Evolutionary conservation across 2,329 filamentous ascomycete species (phyloP), one percentile per base, ranked within the genome.

Genomic region (Xylariomycetidae sp.): DNA sequence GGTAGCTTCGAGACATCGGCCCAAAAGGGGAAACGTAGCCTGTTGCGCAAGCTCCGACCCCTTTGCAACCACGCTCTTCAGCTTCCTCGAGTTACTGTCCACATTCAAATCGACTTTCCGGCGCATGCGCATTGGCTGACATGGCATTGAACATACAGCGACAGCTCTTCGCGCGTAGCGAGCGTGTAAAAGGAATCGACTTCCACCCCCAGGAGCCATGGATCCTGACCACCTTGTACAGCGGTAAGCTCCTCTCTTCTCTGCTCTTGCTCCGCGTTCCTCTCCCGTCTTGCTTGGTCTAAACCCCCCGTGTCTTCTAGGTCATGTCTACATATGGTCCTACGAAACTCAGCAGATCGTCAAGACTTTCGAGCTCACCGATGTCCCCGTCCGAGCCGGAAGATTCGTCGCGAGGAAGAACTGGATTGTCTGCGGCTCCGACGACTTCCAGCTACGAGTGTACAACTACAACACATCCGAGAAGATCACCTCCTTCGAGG

Each of bases 391-490:
- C 38, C 85, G 92, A 63, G 92, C 92, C 43, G 92, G 92, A 56
- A 85, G 92, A 51, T 98, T 98, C 63, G 79, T 98, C 56, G 86
- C 92, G 49, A 79, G 92, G 53, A 98, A 98, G 79, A 98, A 96
- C 65, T 98, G 92, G 92, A 93, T 95, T 51, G 86, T 94, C 35
- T 92, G 87, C 65, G 92, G 92, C 56, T 90, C 83, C 48, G 86
- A 94, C 67, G 87, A 95, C 68, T 98, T 93, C 67, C 74, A 79
- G 58, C 61, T 79, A 34, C 84, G 90, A 50, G 85, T 94, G 44
- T 94, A 95, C 76, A 96, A 98, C 70, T 98, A 96, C 75, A 96
- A 98, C 68, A 98, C 92, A 34, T 94, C 87, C 40, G 92, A 98
- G 66, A 96, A 95, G 76, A 92, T 96, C 54, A 90, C 88, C 34